Conservation (phyloP, 106 monocot species). For the Cymbidium sinense region DNA sequence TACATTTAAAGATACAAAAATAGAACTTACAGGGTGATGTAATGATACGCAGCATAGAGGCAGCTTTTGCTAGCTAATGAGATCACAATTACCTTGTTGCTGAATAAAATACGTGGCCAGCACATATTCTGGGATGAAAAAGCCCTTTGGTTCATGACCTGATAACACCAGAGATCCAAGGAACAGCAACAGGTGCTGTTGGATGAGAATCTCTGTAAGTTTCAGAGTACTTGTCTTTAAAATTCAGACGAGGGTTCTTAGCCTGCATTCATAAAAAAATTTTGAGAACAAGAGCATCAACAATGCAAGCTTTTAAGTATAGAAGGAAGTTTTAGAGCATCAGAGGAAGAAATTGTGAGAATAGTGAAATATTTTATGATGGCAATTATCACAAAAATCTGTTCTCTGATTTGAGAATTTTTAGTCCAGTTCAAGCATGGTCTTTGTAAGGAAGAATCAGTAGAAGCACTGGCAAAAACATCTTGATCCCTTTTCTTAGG, state of each 20-base stretch:
- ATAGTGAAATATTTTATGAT: no score
- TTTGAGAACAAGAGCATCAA: neutral
- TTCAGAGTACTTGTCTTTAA: constrained; percentile 59
- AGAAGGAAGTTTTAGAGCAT: neutral
- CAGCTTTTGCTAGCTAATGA: neutral
- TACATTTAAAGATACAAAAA: neutral
- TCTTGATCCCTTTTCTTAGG: no score
- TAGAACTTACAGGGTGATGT: neutral
- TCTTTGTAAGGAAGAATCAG: no score
- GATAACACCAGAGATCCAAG: constrained; percentile 55
- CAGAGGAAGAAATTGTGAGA: neutral
- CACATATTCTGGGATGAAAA: neutral
- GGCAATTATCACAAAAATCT: no score
- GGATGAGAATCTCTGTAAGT: constrained; percentile 45
- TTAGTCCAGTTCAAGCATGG: no score
- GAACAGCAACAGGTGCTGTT: constrained; percentile 49
- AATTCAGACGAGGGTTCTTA: constrained; percentile 29
- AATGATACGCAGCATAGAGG: neutral
- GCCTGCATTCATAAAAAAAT: constrained; percentile 23
- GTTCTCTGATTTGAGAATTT: no score
- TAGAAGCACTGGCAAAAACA: no score
- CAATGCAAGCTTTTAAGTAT: neutral
- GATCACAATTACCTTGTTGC: no score
- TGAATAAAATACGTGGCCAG: neutral
- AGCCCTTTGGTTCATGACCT: neutral